Evolutionary conservation across 2,329 filamentous ascomycete species (phyloP).

Genomic region (Aspergillus hiratsukae): DNA sequence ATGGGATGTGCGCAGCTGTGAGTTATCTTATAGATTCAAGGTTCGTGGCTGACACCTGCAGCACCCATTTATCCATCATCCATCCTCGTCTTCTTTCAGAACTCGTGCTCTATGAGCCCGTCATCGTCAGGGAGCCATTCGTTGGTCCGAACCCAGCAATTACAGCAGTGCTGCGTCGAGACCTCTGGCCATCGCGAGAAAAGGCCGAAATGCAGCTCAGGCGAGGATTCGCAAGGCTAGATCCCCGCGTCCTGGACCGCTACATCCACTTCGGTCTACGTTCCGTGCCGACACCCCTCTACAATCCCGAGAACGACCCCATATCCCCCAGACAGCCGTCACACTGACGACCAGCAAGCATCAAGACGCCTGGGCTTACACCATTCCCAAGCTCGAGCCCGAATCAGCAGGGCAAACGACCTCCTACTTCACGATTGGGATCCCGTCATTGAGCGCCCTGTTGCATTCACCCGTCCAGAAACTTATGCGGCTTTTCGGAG

Average conservation of each 20-base stretch:
- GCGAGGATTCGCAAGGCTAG: not conserved
- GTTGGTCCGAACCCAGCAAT: conserved; percentile 5
- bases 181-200: conserved; percentile 7
- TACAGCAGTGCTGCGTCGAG: conserved; percentile 3
- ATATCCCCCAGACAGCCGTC: conserved; percentile 6
- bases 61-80: conserved; percentile 60
- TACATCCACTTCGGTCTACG: not conserved
- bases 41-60: not conserved
- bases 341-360: conserved; percentile 18
- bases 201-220: not conserved
- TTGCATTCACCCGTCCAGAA: conserved; percentile 14
- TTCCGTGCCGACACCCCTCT: conserved; percentile 12
- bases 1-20: conserved; percentile 67
- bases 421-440: conserved; percentile 15
- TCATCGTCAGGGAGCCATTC: conserved; percentile 13
- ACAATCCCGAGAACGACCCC: conserved; percentile 5
- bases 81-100: conserved; percentile 72
- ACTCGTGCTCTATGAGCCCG: conserved; percentile 66
- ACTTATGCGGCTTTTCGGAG: conserved; percentile 11
- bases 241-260: not conserved
- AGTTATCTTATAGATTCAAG: not conserved
- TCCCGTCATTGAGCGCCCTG: conserved; percentile 6
- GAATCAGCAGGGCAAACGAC: conserved; percentile 7
- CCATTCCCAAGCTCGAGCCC: conserved; percentile 9
- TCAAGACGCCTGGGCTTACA: conserved; percentile 11